Percentiles rank a stretch among this genome's conserved stretches.
Conservation (phyloP, 2,329 filamentous ascomycete genomes). For the Fusarium pininemorale region DNA sequence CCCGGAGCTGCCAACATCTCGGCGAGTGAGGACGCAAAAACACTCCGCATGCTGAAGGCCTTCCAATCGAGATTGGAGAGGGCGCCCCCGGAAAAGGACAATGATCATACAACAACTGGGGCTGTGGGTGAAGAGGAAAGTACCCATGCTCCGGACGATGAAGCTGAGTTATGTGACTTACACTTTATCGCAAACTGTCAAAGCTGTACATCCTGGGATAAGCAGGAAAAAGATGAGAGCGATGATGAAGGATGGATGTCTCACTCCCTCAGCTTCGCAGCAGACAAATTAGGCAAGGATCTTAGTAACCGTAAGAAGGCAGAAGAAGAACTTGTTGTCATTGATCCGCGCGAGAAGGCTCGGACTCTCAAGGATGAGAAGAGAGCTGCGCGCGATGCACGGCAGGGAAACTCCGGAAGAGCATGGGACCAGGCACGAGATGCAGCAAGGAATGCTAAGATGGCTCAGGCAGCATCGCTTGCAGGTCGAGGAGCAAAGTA, state of each 20-base stretch:
- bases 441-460: conserved; percentile 64
- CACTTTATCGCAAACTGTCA: conserved; percentile 97
- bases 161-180: conserved; percentile 84
- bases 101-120: conserved; percentile 6
- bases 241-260: conserved; percentile 83
- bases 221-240: conserved; percentile 66
- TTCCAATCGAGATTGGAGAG: conserved; percentile 82
- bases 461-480: conserved; percentile 62
- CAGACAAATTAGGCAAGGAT: conserved; percentile 91
- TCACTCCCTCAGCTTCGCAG: conserved; percentile 85
- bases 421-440: conserved; percentile 62
- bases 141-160: conserved; percentile 61
- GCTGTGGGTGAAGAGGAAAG: conserved; percentile 40
- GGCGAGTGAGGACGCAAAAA: conserved; percentile 67
- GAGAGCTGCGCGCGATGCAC: conserved; percentile 65
- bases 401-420: conserved; percentile 62
- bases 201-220: conserved; percentile 87
- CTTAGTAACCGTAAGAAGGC: conserved; percentile 90
- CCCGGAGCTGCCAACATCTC: conserved; percentile 63
- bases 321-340: conserved; percentile 89
- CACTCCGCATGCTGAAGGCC: conserved; percentile 76
- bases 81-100: conserved; percentile 53
- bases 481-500: conserved; percentile 66
- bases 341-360: conserved; percentile 88
- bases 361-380: conserved; percentile 74